These are phyloP conservation scores for Spathaspora sp. DNA, from an alignment of 805 yeast genomes.

Conservation along the genomic window DNA sequence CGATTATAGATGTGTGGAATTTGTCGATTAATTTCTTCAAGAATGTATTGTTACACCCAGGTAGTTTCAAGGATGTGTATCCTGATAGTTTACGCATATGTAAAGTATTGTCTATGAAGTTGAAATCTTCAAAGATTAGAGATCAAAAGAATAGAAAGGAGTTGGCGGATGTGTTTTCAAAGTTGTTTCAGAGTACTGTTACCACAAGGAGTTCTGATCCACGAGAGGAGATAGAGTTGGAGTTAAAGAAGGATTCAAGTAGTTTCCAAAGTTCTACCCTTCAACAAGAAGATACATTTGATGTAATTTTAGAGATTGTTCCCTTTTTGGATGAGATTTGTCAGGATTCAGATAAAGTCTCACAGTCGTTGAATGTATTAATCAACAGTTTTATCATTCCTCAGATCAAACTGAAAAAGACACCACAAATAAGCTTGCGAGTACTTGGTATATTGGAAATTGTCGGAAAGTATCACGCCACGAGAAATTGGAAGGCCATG, in stretches of 20 bases:
- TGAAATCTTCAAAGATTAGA: conserved; percentile 57
- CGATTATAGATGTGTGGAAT: conserved; percentile 75
- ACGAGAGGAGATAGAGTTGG: conserved; percentile 4
- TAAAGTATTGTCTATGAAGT: conserved; percentile 50
- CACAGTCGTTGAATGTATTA: conserved; percentile 46
- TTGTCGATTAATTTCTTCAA: conserved; percentile 56
- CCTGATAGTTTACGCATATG: conserved; percentile 53
- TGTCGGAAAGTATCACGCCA: conserved; percentile 29
- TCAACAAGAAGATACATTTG: conserved; percentile 39
- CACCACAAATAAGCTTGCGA: conserved; percentile 33
- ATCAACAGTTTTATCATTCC: conserved; percentile 54
- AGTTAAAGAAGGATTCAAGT: conserved; percentile 7
- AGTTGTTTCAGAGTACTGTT: conserved; percentile 19
- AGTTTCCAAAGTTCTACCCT: conserved; percentile 6
- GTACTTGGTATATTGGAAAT: conserved; percentile 44
- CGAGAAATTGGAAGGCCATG: conserved; percentile 60
- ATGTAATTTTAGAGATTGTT: conserved; percentile 29
- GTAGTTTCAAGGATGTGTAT: conserved; percentile 45
- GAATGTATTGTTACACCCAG: conserved; percentile 48
- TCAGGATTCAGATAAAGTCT: conserved; percentile 60
- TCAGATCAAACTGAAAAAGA: conserved; percentile 42
- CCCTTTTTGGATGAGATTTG: conserved; percentile 37
- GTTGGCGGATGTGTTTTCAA: conserved; percentile 35
- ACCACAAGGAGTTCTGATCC: conserved; percentile 8
- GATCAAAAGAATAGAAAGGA: conserved; percentile 63